phyloP scores from a whole-genome alignment of 805 yeast species.

The Saccharomycopsis sp. region DNA sequence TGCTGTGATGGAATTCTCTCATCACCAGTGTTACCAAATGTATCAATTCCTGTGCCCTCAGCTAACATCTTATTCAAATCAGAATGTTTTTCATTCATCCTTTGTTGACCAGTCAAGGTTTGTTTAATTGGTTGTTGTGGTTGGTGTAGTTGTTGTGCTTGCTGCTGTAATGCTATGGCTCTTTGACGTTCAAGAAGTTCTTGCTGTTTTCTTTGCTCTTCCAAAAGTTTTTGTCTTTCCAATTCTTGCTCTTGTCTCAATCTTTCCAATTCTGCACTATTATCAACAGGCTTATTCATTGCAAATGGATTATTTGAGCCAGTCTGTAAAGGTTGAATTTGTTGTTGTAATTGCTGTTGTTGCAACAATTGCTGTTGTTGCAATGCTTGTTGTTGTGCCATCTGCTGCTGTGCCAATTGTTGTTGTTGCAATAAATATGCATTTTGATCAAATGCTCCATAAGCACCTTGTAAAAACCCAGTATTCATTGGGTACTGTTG shows the following conservation, averaged over 20 bases:
- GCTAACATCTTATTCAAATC: conserved; percentile 76
- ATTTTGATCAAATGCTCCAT: conserved; percentile 25
- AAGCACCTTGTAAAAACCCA: conserved; percentile 45
- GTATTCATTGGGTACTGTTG: conserved; percentile 45
- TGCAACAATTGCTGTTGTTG: conserved; percentile 35
- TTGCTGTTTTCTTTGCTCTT: conserved; percentile 23
- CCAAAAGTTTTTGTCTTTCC: conserved; percentile 10
- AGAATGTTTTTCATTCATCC: conserved; percentile 50
- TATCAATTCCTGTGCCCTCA: conserved; percentile 86
- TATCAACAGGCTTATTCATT: conserved; percentile 24
- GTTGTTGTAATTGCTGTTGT: conserved; percentile 33
- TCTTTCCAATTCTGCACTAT: conserved; percentile 8
- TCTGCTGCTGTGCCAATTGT: conserved; percentile 28
- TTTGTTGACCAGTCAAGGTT: conserved; percentile 47
- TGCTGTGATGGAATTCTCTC: conserved; percentile 88
- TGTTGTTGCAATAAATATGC: conserved; percentile 28
- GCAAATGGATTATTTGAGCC: conserved; percentile 82
- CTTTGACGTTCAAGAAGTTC: conserved; percentile 21
- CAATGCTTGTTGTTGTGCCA: conserved; percentile 30
- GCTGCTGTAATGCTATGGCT: conserved; percentile 22
- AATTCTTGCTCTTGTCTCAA: conserved; percentile 22
- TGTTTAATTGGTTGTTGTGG: conserved; percentile 36
- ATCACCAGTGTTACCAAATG: conserved; percentile 84
- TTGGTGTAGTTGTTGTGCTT: conserved; percentile 30
- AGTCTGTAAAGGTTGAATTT: conserved; percentile 49